phyloP scores from a whole-genome alignment of 257 asterid species.

The Solanum gracilifrons region DNA sequence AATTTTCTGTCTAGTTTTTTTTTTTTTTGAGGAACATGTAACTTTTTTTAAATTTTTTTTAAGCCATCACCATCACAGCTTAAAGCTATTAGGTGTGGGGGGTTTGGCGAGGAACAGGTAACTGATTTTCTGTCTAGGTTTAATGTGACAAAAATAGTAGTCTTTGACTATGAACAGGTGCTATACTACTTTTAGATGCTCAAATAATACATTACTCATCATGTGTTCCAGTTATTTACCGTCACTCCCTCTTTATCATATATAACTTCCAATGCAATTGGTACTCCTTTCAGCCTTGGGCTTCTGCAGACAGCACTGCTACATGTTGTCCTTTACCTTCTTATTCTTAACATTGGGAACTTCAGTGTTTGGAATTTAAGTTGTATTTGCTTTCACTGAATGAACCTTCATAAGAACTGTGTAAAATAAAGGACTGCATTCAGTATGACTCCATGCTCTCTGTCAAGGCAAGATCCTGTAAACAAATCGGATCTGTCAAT shows the following conservation, averaged over 20 bases:
- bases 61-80: too few relatives aligned
- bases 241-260: neutral
- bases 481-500: neutral
- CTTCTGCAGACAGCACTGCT: neutral
- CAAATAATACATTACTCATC: neutral
- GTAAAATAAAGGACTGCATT: neutral
- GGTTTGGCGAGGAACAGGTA: too few relatives aligned
- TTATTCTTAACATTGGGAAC: neutral
- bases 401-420: neutral
- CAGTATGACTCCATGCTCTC: neutral
- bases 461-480: neutral
- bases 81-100: too few relatives aligned
- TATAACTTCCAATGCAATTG: neutral
- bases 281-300: neutral
- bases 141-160: neutral
- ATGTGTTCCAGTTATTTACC: neutral
- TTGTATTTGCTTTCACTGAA: neutral
- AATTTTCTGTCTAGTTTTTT: neutral
- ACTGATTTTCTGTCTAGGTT: neutral
- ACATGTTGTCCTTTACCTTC: neutral
- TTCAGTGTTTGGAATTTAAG: neutral
- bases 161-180: neutral
- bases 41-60: too few relatives aligned
- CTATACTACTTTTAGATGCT: neutral
- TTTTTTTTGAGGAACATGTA: too few relatives aligned